Evolutionary conservation across 2,329 filamentous ascomycete species (phyloP).

Genomic region (Gaeumannomyces tritici): DNA sequence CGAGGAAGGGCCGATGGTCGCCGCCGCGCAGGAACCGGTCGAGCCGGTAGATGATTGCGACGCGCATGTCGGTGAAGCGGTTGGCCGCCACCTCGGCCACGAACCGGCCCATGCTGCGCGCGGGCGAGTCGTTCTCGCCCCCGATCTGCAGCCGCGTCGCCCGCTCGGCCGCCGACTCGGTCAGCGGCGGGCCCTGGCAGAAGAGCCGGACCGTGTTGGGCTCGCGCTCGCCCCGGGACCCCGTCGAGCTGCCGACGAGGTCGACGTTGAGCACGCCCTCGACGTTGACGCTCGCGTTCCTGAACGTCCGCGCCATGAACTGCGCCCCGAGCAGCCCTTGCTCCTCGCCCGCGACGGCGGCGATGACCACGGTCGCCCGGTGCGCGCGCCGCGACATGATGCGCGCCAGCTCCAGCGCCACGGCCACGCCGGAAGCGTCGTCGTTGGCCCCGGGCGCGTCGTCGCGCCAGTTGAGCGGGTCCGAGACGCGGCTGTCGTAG

Average conservation of each 20-base stretch:
- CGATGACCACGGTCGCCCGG: conserved; percentile 42
- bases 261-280: conserved; percentile 50
- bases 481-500: conserved; percentile 42
- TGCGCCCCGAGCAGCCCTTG: conserved; percentile 42
- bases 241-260: conserved; percentile 36
- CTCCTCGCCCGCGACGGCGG: conserved; percentile 47
- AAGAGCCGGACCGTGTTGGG: conserved; percentile 45
- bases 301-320: conserved; percentile 41
- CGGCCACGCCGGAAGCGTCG: conserved; percentile 34
- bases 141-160: conserved; percentile 26
- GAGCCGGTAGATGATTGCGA: conserved; percentile 44
- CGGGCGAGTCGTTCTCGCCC: conserved; percentile 32
- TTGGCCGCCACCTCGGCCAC: conserved; percentile 43
- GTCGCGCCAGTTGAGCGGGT: conserved; percentile 38
- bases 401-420: conserved; percentile 45
- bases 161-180: conserved; percentile 3
- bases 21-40: conserved; percentile 48
- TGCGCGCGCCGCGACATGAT: conserved; percentile 36
- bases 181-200: conserved; percentile 9
- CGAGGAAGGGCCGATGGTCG: conserved; percentile 45
- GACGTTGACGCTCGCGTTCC: conserved; percentile 40
- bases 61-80: conserved; percentile 39
- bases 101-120: conserved; percentile 42
- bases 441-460: conserved; percentile 49
- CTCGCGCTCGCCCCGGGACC: conserved; percentile 26